These are phyloP conservation scores for Penicillium diatomitis DNA, from an alignment of 495 filamentous ascomycete species.

Conservation along the genomic window DNA sequence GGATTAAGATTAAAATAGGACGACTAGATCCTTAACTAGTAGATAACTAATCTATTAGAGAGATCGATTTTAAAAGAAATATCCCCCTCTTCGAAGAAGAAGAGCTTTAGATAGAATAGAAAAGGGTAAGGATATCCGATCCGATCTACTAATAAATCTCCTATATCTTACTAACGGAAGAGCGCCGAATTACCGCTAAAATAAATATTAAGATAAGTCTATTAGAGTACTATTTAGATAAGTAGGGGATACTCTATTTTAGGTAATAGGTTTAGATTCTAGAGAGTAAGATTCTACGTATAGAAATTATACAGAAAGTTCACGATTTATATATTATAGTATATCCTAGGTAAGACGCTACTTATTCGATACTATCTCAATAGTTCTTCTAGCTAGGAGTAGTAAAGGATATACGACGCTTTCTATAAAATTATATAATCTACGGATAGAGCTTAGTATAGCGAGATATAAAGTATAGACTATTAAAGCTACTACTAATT, in stretches of 20 bases:
- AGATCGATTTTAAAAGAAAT: no score
- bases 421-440: neutral
- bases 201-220: no score
- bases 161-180: no score
- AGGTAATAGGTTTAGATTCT: neutral
- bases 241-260: neutral
- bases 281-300: neutral
- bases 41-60: no score
- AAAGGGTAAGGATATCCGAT: no score
- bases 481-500: neutral
- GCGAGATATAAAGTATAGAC: neutral
- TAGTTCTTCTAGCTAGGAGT: neutral
- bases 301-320: neutral
- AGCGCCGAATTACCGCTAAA: no score
- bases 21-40: no score
- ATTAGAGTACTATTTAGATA: no score
- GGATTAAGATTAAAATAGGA: no score
- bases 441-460: neutral
- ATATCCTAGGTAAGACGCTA: neutral
- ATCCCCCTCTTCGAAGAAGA: no score
- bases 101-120: no score
- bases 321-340: neutral
- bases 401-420: neutral
- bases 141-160: no score
- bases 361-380: neutral